Conservation (phyloP, 163 green algal genomes). For the Prototheca wickerhamii region DNA sequence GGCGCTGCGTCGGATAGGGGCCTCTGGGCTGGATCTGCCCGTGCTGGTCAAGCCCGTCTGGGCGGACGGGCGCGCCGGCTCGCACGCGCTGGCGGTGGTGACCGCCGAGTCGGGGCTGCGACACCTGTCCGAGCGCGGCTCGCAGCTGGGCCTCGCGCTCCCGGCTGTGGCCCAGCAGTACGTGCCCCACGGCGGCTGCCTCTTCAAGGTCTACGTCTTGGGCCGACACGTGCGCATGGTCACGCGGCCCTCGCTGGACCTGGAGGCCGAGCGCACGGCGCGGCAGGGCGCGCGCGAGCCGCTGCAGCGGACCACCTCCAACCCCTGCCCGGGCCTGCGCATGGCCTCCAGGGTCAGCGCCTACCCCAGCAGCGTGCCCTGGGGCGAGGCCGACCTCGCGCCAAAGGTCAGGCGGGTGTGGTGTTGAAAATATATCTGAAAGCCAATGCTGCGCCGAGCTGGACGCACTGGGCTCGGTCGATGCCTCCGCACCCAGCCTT, state of each 20-base stretch:
- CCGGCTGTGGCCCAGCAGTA: constrained; percentile 43
- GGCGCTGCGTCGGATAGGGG: constrained; percentile 7
- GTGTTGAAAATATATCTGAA: too few species aligned
- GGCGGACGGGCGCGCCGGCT: constrained; percentile 36
- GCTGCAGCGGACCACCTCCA: neutral
- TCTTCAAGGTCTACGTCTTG: constrained; percentile 46
- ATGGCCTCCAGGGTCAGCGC: constrained; percentile 30
- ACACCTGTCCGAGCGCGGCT: neutral
- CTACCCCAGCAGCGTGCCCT: constrained; percentile 24
- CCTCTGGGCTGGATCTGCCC: constrained; percentile 17
- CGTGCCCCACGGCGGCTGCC: constrained; percentile 37
- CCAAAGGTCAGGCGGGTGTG: constrained; percentile 9
- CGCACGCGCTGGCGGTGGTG: constrained; percentile 33
- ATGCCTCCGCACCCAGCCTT: too few species aligned
- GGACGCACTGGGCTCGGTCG: too few species aligned
- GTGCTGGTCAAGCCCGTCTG: constrained; percentile 43
- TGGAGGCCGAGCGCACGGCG: neutral
- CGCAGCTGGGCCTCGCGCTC: neutral
- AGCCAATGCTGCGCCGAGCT: too few species aligned
- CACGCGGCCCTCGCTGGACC: constrained; percentile 16
- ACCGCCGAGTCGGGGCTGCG: neutral
- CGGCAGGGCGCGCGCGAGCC: neutral
- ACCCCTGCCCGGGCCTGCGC: constrained; percentile 8
- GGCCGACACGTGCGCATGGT: constrained; percentile 19
- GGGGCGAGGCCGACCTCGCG: constrained; percentile 17